Evolutionary conservation across 208 protist species (phyloP), one percentile per base, ranked within the genome.

Genomic region (Leptomonas seymouri): DNA sequence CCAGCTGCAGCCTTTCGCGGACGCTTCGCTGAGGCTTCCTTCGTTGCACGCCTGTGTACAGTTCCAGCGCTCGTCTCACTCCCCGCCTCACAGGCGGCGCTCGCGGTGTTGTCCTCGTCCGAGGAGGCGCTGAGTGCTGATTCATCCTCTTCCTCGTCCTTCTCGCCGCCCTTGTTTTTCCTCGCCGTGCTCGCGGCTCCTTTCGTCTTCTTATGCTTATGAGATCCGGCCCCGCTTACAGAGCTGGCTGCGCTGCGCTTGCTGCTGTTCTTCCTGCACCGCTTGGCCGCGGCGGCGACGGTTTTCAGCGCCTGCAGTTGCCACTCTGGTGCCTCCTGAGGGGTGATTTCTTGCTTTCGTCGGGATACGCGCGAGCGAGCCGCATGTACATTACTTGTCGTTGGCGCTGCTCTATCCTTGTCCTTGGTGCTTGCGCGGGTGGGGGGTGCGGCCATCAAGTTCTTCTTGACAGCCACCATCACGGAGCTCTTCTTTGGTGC

Each of bases 321-420:
- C 76, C 76, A 81, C 30, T 62, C 70, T 16, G 77, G 77, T 3
- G 67, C 39, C 2, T 78, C 61, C 42, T 78, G 77, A 42, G 77
- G 77, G 1, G 63, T 45, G 3, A 82, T 21, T 9, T 66, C 77
- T 6, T 25, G 12, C 16, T 69, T 68, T 2, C 67, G 77, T 23
- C 71, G 59, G 18, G 68, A 69, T 50, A 78, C 77, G 44, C 77
- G 77, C 21, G 77, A 78, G 36, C 51, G 58, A 3, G n/a, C 12
- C 4, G 48, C 23, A 27, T 41, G 9, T 23, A 51, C 16, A 2
- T 53, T 51, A 3, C 44, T 6, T 6, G 41, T 21, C n/a, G 39
- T 23, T 25, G 36, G 21, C 14, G 41, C 11, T 53, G 28, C 6
- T 11, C 39, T 31, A 15, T 3, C 39, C 21, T n/a, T 36, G 44